phyloP scores from a whole-genome alignment of 306 rosid species.

The Canavalia ensiformis region DNA sequence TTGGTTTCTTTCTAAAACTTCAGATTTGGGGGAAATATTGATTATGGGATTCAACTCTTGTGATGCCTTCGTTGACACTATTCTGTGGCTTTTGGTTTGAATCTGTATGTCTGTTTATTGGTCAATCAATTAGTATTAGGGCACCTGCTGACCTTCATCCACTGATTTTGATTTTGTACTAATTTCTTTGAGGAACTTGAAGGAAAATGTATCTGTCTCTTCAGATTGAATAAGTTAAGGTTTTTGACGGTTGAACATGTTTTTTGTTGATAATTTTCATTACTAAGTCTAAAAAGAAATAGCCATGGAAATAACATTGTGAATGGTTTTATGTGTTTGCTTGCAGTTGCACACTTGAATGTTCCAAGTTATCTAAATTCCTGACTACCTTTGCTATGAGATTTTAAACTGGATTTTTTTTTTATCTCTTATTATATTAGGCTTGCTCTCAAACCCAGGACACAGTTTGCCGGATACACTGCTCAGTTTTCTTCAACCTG shows the following conservation, averaged over 20 bases:
- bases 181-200: slow-evolving; percentile 7
- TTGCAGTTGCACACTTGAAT: not conserved
- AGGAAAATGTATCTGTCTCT: not conserved
- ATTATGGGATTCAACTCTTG: slow-evolving; percentile 26
- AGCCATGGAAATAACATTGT: not conserved
- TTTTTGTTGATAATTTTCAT: not conserved
- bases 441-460: slow-evolving; percentile 20
- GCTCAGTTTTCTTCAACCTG: slow-evolving; percentile 14
- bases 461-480: slow-evolving; percentile 29
- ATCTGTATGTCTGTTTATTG: not conserved
- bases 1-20: slow-evolving; percentile 4
- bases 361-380: slow-evolving; percentile 12
- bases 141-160: not conserved
- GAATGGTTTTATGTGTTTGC: slow-evolving; percentile 28
- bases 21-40: slow-evolving; percentile 40
- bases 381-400: not conserved
- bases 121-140: slow-evolving; percentile 39
- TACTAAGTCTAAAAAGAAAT: not conserved
- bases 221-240: not conserved
- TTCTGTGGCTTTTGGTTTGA: not conserved
- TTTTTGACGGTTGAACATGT: not conserved
- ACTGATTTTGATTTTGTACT: slow-evolving; percentile 19
- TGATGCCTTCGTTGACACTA: slow-evolving; percentile 29
- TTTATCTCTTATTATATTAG: slow-evolving; percentile 12
- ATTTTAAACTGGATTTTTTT: slow-evolving; percentile 2